Evolutionary conservation across 495 filamentous ascomycete species (phyloP), one percentile per base, ranked within the genome.

Genomic region (Penicillium riverlandense): DNA sequence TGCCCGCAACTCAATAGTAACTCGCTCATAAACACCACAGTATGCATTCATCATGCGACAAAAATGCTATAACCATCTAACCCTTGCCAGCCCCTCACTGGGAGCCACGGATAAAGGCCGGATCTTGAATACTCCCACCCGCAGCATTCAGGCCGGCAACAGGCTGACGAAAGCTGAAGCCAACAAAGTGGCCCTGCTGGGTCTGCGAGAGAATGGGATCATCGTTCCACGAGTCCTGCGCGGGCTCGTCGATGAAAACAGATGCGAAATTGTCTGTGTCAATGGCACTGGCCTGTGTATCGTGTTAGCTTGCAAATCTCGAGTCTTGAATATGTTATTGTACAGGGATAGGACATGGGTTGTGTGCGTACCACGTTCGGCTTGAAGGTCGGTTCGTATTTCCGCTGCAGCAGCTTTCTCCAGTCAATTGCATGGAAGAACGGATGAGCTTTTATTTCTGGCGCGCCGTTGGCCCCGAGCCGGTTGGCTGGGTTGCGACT

Each of bases 341-440:
- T 11, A 36, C 31, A 13, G 7, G 15, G 66, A 40, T 53, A 47
- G 30, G 22, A 40, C 35, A 14, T 2, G n/a, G 32, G 22, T 4
- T 22, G 22, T 4, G n/a, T 47, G 88, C 90, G 67, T 85, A 96
- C 89, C 75, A 97, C 92, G 67, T 85, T 96, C 28, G 92, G 92
- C 61, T 94, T 94, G 77, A 97, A 98, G 39, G 86, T 91, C 32
- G 92, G 94, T 66, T 98, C 94, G 55, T 96, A 97, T 72, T 96
- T 97, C 63, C 95, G 79, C 67, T 97, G 91, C 34, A 98, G 70
- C 30, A 98, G 79, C 68, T 96, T 96, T 54, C 90, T 82, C 92
- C 92, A 98, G 66, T 98, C 94, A 50, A 98, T 96, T 59, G 85
- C 90, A 54, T 95, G 87, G 75, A 99, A 97, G 76, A 99, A 99